Percentiles rank a stretch among this genome's conserved stretches.
phyloP scores from a whole-genome alignment of 2,329 filamentous ascomycete genomes.

The Xylaria sp. region DNA sequence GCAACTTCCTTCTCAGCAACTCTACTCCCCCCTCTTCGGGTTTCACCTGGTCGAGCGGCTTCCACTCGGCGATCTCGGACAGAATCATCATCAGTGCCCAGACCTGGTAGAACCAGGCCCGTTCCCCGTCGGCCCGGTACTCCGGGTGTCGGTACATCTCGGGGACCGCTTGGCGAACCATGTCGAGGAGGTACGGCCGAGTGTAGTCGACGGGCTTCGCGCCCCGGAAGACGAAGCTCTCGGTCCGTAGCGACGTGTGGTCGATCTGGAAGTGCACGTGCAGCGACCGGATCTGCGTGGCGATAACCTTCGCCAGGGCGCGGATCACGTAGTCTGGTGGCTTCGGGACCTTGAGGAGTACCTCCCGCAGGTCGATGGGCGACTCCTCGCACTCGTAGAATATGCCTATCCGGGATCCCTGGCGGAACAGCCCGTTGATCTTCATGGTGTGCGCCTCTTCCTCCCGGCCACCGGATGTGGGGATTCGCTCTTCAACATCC shows the following conservation, averaged over 20 bases:
- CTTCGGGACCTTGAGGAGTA: neutral
- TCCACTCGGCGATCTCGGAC: conserved; percentile 12
- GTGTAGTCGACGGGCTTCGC: neutral
- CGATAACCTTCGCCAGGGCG: neutral
- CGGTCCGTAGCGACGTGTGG: neutral
- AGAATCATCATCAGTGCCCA: conserved; percentile 7
- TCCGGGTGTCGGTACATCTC: conserved; percentile 4
- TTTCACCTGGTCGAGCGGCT: neutral
- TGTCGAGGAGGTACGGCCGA: conserved; percentile 4
- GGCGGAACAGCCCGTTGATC: conserved; percentile 1
- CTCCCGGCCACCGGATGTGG: neutral
- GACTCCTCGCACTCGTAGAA: conserved; percentile 9
- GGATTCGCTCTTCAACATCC: neutral
- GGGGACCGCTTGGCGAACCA: neutral
- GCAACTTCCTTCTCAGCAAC: neutral
- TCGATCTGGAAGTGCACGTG: conserved; percentile 1
- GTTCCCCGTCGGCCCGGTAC: neutral
- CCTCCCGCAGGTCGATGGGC: neutral
- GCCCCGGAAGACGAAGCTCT: conserved; percentile 6
- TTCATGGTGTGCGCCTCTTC: conserved; percentile 1
- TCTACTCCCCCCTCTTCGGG: neutral
- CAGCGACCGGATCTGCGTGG: conserved; percentile 1
- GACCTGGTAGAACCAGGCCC: conserved; percentile 3
- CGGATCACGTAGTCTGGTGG: neutral
- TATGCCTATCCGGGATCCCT: neutral